Evolutionary conservation across 352 stramenopile species (phyloP).

Genomic region (Globisporangium solare): DNA sequence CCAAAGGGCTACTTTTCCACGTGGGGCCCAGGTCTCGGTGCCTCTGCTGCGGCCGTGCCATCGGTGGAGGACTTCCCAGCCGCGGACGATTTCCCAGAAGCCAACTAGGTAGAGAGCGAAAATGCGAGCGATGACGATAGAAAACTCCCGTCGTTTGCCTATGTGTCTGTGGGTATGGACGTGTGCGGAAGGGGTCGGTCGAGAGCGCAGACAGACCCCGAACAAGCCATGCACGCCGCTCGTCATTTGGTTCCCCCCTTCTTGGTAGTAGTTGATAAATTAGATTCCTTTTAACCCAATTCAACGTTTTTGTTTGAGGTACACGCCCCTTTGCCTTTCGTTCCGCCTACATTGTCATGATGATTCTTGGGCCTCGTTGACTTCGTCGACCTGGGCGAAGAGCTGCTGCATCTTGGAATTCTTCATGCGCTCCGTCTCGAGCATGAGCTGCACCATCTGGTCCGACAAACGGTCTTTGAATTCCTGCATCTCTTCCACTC

Average conservation of each 20-base stretch:
- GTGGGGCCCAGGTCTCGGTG: conserved; percentile 61
- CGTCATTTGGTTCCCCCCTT: conserved; percentile 2
- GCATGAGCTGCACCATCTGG: conserved; percentile 74
- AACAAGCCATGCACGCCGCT: background rate
- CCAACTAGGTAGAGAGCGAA: conserved; percentile 26
- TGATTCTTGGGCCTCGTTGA: background rate
- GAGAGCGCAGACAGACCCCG: background rate
- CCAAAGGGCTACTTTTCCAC: conserved; percentile 16
- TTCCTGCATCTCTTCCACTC: conserved; percentile 62
- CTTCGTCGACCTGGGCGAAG: conserved; percentile 54
- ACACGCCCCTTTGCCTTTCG: background rate
- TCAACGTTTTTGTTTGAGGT: conserved; percentile 21
- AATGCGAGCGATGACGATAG: conserved; percentile 7
- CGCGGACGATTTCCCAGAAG: conserved; percentile 32
- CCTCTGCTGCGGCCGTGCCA: conserved; percentile 26
- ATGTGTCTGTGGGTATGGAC: background rate
- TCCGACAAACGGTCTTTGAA: conserved; percentile 76
- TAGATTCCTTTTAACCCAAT: conserved; percentile 21
- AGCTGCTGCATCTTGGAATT: conserved; percentile 72
- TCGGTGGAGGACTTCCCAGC: conserved; percentile 26
- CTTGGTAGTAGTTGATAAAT: conserved; percentile 29
- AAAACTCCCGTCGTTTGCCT: conserved; percentile 1
- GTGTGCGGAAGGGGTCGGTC: conserved; percentile 5
- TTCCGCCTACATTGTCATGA: background rate
- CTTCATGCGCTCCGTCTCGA: conserved; percentile 60